phyloP scores from a whole-genome alignment of 2,329 filamentous ascomycete species.

The Exserohilum turcica region DNA sequence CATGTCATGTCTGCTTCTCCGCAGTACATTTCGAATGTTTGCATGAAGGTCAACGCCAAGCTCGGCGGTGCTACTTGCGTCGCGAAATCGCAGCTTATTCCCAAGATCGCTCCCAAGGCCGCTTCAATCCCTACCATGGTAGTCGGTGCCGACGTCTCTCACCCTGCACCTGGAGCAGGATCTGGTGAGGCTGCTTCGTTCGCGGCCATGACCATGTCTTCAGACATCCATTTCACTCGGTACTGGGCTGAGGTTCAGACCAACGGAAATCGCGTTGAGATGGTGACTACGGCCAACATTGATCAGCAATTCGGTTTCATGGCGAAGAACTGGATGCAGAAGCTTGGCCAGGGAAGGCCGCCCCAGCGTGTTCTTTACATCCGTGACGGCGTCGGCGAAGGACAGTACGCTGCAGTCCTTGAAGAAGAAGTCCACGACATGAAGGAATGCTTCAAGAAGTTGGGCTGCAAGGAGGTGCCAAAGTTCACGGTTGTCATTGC shows the following conservation, averaged over 20 bases:
- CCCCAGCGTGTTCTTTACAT: constrained; percentile 87
- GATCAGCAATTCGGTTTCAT: constrained; percentile 68
- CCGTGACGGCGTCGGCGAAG: constrained; percentile 88
- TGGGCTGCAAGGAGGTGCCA: constrained; percentile 50
- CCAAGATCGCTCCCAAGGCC: constrained; percentile 31
- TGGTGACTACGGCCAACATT: constrained; percentile 72
- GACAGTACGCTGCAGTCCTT: constrained; percentile 78
- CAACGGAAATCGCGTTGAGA: constrained; percentile 82
- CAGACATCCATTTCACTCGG: constrained; percentile 70
- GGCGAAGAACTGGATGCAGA: constrained; percentile 66
- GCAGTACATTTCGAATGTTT: constrained; percentile 92
- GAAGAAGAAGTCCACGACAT: constrained; percentile 77
- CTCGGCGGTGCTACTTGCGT: constrained; percentile 78
- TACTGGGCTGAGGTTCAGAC: constrained; percentile 82
- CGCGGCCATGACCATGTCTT: constrained; percentile 83
- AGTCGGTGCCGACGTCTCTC: constrained; percentile 89
- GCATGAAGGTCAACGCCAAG: constrained; percentile 97
- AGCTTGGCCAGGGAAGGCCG: constrained; percentile 57
- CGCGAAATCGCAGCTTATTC: constrained; percentile 48
- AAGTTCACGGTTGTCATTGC: constrained; percentile 87
- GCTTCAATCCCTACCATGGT: constrained; percentile 67
- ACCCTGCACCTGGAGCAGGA: constrained; percentile 66
- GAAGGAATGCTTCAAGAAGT: constrained; percentile 61
- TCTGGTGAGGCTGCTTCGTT: constrained; percentile 66
- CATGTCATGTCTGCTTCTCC: constrained; percentile 72